phyloP scores from a whole-genome alignment of 192 early-diverging fungal species.

The Coemansia sp. region DNA sequence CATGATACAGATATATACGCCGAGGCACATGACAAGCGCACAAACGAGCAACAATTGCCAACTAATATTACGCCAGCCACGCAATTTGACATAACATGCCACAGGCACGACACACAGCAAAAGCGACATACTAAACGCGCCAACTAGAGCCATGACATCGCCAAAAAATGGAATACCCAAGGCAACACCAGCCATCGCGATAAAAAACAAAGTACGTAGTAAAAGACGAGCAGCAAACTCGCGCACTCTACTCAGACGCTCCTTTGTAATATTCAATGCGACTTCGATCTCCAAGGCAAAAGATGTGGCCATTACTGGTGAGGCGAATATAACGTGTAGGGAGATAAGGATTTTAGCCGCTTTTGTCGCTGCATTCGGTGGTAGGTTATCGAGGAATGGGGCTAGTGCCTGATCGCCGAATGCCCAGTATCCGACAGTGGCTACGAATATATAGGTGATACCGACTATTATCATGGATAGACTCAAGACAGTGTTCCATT shows the following conservation, averaged over 20 bases:
- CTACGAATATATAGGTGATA: slow-evolving; percentile 65
- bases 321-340: slow-evolving; percentile 78
- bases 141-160: slow-evolving; percentile 73
- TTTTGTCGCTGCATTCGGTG: slow-evolving; percentile 57
- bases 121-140: slow-evolving; percentile 68
- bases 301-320: slow-evolving; percentile 73
- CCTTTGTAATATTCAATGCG: slow-evolving; percentile 56
- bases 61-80: slow-evolving; percentile 57
- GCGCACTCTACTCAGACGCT: slow-evolving; percentile 41
- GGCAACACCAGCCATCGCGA: slow-evolving; percentile 58
- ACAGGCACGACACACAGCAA: slow-evolving; percentile 79
- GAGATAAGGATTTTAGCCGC: slow-evolving; percentile 73
- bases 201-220: slow-evolving; percentile 59
- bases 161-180: slow-evolving; percentile 75
- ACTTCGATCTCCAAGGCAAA: slow-evolving; percentile 71
- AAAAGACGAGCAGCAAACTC: slow-evolving; percentile 57
- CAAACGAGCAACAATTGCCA: slow-evolving; percentile 56
- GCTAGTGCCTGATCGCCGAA: slow-evolving; percentile 64
- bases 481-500: slow-evolving; percentile 67
- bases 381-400: slow-evolving; percentile 69
- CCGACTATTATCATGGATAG: slow-evolving; percentile 63
- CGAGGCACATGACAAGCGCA: slow-evolving; percentile 57
- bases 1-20: slow-evolving; percentile 29
- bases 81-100: slow-evolving; percentile 67
- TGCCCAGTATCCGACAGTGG: slow-evolving; percentile 69